Conservation (phyloP, 306 rosid genomes). For the Casuarina cunninghamiana region DNA sequence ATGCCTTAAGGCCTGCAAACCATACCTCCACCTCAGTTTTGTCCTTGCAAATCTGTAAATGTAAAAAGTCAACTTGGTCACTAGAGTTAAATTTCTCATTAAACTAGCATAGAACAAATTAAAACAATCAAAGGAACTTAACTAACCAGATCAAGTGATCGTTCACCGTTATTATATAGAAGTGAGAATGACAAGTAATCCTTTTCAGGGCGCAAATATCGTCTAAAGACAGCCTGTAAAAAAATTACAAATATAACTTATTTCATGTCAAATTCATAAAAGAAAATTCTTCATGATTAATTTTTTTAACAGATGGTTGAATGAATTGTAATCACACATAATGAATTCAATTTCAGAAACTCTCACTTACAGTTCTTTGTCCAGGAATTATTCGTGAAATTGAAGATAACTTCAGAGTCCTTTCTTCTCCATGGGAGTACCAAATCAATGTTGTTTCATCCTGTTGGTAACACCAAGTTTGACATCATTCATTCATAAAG, state of each 20-base stretch:
- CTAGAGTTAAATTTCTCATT: conserved; percentile 19
- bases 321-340: neutral
- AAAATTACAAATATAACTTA: conserved; percentile 12
- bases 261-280: conserved; percentile 6
- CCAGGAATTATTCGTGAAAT: conserved; percentile 70
- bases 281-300: neutral
- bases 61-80: conserved; percentile 20
- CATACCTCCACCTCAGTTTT: conserved; percentile 81
- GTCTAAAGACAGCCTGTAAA: conserved; percentile 84
- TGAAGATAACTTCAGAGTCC: conserved; percentile 57
- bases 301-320: neutral
- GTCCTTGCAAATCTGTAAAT: conserved; percentile 89
- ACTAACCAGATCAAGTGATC: conserved; percentile 92
- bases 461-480: conserved; percentile 55
- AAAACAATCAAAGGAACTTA: conserved; percentile 20
- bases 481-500: conserved; percentile 36
- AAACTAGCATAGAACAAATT: conserved; percentile 4
- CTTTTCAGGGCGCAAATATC: conserved; percentile 92
- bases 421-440: conserved; percentile 78
- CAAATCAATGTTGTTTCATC: conserved; percentile 83
- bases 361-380: conserved; percentile 92
- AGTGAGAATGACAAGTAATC: conserved; percentile 90
- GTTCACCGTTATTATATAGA: conserved; percentile 67
- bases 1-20: conserved; percentile 74
- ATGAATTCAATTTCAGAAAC: conserved; percentile 6